Evolutionary conservation across 2,329 filamentous ascomycete genomes (phyloP).

Genomic region (Cytospora leucostoma): DNA sequence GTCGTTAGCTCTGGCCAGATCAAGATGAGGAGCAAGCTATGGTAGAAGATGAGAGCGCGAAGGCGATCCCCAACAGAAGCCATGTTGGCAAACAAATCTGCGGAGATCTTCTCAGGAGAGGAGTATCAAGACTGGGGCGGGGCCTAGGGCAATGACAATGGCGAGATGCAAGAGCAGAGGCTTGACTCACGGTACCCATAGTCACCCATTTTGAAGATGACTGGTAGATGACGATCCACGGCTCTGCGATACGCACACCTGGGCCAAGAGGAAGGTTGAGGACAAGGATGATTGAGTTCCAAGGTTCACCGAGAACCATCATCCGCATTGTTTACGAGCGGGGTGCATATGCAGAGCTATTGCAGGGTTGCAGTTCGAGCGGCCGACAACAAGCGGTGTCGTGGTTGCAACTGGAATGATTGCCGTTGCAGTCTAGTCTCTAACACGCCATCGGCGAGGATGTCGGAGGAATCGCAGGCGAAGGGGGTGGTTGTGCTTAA

Average conservation of each 20-base stretch:
- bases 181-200: constrained; percentile 10
- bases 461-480: too few species aligned
- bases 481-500: too few species aligned
- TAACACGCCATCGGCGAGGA: too few species aligned
- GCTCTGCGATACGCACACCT: neutral
- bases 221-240: neutral
- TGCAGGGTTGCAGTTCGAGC: neutral
- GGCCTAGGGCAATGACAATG: neutral
- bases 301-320: neutral
- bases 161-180: neutral
- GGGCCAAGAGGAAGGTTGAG: neutral
- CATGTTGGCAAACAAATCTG: constrained; percentile 1
- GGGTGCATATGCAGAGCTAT: neutral
- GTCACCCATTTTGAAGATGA: constrained; percentile 10
- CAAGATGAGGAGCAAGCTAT: neutral
- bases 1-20: constrained; percentile 3
- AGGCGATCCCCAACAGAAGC: neutral
- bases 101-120: neutral
- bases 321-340: neutral
- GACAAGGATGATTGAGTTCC: neutral
- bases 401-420: neutral
- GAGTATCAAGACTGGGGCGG: neutral
- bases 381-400: neutral
- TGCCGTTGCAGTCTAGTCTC: neutral
- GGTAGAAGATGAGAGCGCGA: neutral